Evolutionary conservation across 441 rosid genomes (phyloP).

Genomic region (Gossypium schwendimanii): DNA sequence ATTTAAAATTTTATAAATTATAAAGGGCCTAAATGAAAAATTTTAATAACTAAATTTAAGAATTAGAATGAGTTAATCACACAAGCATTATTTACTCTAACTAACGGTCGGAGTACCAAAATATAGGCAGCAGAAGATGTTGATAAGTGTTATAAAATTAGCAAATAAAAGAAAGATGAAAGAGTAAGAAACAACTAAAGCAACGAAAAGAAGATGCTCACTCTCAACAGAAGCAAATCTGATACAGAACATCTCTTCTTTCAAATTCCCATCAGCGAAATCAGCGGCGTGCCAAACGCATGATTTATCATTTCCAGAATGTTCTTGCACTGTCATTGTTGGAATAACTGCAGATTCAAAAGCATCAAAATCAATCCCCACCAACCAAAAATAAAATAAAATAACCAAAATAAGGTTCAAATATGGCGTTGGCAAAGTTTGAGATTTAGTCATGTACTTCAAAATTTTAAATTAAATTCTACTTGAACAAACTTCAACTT

Average conservation of each 20-base stretch:
- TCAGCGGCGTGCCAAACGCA: slow-evolving; percentile 63
- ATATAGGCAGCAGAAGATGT: not conserved
- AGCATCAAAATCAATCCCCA: not conserved
- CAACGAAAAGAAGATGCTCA: slow-evolving; percentile 21
- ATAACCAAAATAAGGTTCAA: too few species aligned
- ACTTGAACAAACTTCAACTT: not conserved
- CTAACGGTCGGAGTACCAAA: not conserved
- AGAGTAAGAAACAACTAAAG: not conserved
- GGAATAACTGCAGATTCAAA: slow-evolving; percentile 34
- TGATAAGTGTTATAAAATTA: not conserved
- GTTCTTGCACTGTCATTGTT: slow-evolving; percentile 50
- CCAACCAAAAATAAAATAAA: too few species aligned
- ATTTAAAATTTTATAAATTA: too few species aligned
- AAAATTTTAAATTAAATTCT: too few species aligned
- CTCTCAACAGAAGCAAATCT: slow-evolving; percentile 54
- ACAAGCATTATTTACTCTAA: not conserved
- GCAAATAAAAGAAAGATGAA: not conserved
- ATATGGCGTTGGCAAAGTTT: too few species aligned
- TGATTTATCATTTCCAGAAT: slow-evolving; percentile 58
- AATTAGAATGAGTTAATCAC: not conserved
- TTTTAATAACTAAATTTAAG: not conserved
- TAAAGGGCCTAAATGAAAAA: too few species aligned
- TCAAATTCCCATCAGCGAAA: slow-evolving; percentile 62
- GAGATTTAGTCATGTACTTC: too few species aligned
- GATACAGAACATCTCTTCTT: slow-evolving; percentile 53